These are phyloP conservation scores for Orobanche coerulescens DNA, from an alignment of 257 asterid genomes.

Conservation along the genomic window DNA sequence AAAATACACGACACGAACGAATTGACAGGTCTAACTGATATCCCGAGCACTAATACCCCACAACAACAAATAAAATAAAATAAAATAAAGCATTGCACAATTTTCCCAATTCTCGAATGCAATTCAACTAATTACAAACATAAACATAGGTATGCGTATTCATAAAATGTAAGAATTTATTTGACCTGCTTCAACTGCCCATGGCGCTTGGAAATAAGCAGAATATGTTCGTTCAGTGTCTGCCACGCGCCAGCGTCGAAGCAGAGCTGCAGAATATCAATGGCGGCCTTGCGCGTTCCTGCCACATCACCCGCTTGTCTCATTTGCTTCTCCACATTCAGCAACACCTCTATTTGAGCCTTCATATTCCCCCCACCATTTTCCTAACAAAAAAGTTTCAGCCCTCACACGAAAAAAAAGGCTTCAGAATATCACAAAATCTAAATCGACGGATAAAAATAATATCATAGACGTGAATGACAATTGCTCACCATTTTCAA, in stretches of 20 bases:
- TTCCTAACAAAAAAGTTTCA: slow-evolving; percentile 43
- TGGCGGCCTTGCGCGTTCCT: slow-evolving; percentile 76
- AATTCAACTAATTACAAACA: not conserved
- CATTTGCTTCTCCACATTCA: slow-evolving; percentile 95
- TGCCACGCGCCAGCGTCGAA: slow-evolving; percentile 88
- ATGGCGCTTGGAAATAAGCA: slow-evolving; percentile 84
- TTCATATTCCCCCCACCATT: slow-evolving; percentile 59
- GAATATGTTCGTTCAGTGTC: slow-evolving; percentile 78
- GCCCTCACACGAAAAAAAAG: not conserved
- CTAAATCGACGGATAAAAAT: slow-evolving; percentile 10
- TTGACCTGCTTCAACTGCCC: slow-evolving; percentile 92
- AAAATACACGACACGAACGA: too few relatives aligned
- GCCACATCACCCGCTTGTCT: slow-evolving; percentile 83
- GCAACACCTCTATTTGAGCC: slow-evolving; percentile 58
- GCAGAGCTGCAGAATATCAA: slow-evolving; percentile 81
- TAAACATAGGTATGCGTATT: not conserved
- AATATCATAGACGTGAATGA: not conserved
- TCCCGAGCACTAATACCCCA: not conserved
- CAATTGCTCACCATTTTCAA: slow-evolving; percentile 29
- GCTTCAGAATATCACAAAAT: slow-evolving; percentile 21
- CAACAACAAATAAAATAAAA: not conserved
- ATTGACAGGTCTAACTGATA: too few relatives aligned
- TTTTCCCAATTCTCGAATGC: slow-evolving; percentile 15
- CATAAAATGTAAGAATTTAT: not conserved
- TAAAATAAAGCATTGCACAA: too few relatives aligned